These are phyloP conservation scores for Clonostachys sp. DNA, from an alignment of 2,329 filamentous ascomycete genomes.

Conservation along the genomic window DNA sequence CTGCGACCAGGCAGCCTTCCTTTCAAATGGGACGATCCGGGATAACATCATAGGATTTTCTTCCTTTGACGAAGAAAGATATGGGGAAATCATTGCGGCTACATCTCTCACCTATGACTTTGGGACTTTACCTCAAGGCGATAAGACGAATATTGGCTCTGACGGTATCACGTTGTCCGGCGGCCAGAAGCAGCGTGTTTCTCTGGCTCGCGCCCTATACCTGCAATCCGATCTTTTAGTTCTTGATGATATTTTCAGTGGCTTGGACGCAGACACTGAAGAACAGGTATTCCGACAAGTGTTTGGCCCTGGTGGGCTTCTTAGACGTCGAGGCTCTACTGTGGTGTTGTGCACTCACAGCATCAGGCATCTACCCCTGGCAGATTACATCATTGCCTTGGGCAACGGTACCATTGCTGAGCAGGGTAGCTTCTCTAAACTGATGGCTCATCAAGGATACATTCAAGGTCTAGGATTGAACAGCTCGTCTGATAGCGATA, in stretches of 20 bases:
- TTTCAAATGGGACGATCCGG: slow-evolving; percentile 24
- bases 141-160: slow-evolving; percentile 30
- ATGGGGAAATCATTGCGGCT: slow-evolving; percentile 25
- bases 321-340: slow-evolving; percentile 28
- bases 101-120: slow-evolving; percentile 24
- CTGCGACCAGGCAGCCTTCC: slow-evolving; percentile 24
- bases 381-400: slow-evolving; percentile 43
- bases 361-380: slow-evolving; percentile 20
- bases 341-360: slow-evolving; percentile 32
- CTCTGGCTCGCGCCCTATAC: slow-evolving; percentile 40
- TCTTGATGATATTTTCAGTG: slow-evolving; percentile 40
- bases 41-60: slow-evolving; percentile 30
- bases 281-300: slow-evolving; percentile 34
- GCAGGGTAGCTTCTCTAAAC: slow-evolving; percentile 21
- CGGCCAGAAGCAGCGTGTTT: slow-evolving; percentile 29
- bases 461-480: slow-evolving; percentile 24
- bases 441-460: slow-evolving; percentile 26
- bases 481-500: no score
- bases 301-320: slow-evolving; percentile 31
- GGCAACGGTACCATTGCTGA: slow-evolving; percentile 36
- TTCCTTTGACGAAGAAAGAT: slow-evolving; percentile 19
- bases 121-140: slow-evolving; percentile 20
- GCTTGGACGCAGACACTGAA: slow-evolving; percentile 37
- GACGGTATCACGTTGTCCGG: slow-evolving; percentile 35
- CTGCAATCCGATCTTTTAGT: slow-evolving; percentile 28